These are phyloP conservation scores for Linum tenue DNA, from an alignment of 345 rosid genomes.

Conservation along the genomic window DNA sequence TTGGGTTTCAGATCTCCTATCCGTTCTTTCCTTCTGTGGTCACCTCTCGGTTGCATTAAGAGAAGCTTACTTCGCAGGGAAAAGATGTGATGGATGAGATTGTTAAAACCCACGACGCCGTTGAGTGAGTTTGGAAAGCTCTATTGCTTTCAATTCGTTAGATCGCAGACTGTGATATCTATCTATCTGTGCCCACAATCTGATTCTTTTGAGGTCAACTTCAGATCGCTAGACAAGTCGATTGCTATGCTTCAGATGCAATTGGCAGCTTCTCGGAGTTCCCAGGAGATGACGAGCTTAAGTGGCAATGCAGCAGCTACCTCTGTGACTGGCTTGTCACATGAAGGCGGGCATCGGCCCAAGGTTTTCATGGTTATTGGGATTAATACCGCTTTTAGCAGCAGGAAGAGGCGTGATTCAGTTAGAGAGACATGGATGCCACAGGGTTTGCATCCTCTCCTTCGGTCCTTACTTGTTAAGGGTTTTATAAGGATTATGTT, in stretches of 20 bases:
- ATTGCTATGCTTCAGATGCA: conserved; percentile 62
- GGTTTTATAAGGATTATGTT: conserved; percentile 5
- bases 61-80: conserved; percentile 30
- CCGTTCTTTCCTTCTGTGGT: neutral
- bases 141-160: neutral
- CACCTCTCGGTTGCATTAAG: neutral
- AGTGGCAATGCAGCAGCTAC: conserved; percentile 11
- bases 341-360: conserved; percentile 23
- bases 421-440: conserved; percentile 99
- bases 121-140: conserved; percentile 48
- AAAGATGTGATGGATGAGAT: conserved; percentile 57
- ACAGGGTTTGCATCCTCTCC: conserved; percentile 40
- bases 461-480: neutral
- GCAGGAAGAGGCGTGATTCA: conserved; percentile 95
- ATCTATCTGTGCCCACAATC: neutral
- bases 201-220: neutral
- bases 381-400: conserved; percentile 90
- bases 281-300: conserved; percentile 32
- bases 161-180: neutral
- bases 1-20: neutral
- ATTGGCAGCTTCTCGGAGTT: conserved; percentile 50
- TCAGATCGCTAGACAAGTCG: conserved; percentile 75
- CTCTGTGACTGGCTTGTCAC: conserved; percentile 7
- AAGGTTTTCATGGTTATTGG: conserved; percentile 91
- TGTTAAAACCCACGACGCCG: conserved; percentile 63